Evolutionary conservation across 768 basidiomycete species (phyloP).

Genomic region (Naematelia aurantialba): DNA sequence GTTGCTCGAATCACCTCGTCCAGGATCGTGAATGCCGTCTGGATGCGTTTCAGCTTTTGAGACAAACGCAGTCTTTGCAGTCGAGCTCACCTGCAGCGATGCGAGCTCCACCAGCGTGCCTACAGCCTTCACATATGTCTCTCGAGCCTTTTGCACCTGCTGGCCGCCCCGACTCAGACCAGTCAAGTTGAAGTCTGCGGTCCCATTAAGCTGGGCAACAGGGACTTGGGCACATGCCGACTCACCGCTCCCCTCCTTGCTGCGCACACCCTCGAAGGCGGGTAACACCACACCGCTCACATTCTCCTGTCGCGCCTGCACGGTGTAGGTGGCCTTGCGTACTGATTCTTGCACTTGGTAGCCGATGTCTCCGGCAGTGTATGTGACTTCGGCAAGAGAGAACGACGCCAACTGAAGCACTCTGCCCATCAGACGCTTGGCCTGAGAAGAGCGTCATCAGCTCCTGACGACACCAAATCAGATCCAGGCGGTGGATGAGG

Average conservation of each 20-base stretch:
- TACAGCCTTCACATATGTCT: constrained; percentile 95
- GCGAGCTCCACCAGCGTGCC: constrained; percentile 97
- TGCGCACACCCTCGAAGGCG: constrained; percentile 85
- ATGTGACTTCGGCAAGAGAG: constrained; percentile 97
- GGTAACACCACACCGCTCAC: constrained; percentile 95
- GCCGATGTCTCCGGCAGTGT: constrained; percentile 87
- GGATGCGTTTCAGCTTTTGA: constrained; percentile 36
- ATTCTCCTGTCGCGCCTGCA: constrained; percentile 94
- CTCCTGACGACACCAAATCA: neutral
- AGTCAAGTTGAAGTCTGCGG: constrained; percentile 92
- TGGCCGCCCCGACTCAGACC: constrained; percentile 96
- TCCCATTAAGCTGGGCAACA: neutral
- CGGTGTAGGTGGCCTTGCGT: constrained; percentile 82
- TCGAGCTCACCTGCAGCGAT: constrained; percentile 59
- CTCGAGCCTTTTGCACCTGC: constrained; percentile 88
- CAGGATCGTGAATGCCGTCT: constrained; percentile 96
- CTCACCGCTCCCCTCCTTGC: constrained; percentile 67
- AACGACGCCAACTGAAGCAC: constrained; percentile 99
- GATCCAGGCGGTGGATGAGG: neutral
- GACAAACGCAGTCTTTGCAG: neutral
- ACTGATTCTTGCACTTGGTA: constrained; percentile 98
- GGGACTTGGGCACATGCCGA: neutral
- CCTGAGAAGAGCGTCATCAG: constrained; percentile 55
- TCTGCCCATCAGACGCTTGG: constrained; percentile 97
- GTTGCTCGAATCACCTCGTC: constrained; percentile 99